A percentile compares a stretch with the other conserved stretches of the same genome.
phyloP scores from a whole-genome alignment of 257 asterid genomes.

The Solanum pimpinellifolium region DNA sequence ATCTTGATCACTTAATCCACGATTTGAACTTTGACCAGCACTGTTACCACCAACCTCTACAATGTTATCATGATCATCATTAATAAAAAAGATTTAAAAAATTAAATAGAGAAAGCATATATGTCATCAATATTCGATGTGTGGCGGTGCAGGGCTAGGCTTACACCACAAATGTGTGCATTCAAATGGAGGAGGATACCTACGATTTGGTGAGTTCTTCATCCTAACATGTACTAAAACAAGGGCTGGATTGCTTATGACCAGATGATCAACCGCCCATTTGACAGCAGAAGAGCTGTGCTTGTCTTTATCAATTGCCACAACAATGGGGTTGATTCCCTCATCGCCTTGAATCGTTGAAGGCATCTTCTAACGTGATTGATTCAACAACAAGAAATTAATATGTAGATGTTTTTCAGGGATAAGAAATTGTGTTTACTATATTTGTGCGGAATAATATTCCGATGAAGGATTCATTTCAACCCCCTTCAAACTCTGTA shows the following conservation, averaged over 20 bases:
- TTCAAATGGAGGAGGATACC: constrained; percentile 18
- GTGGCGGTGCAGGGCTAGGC: background rate
- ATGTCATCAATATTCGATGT: background rate
- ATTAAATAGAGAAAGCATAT: background rate
- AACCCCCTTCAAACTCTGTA: background rate
- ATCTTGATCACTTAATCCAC: constrained; percentile 19
- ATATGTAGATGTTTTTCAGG: too few species aligned
- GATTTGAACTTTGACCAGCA: constrained; percentile 14
- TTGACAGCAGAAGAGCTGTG: constrained; percentile 37
- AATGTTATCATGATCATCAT: background rate
- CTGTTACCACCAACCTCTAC: constrained; percentile 14
- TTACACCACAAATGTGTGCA: background rate
- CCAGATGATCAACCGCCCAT: constrained; percentile 61
- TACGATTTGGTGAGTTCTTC: constrained; percentile 28
- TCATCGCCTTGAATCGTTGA: background rate
- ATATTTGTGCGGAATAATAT: background rate
- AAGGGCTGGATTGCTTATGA: constrained; percentile 13
- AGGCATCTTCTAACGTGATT: background rate
- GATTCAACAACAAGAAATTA: background rate
- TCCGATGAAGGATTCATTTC: background rate
- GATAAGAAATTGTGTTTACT: background rate
- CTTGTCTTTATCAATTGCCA: constrained; percentile 55
- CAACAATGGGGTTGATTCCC: constrained; percentile 21
- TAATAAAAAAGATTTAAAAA: background rate
- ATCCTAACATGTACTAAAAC: constrained; percentile 42